A percentile compares a stretch with the other conserved stretches of the same genome.
These are phyloP conservation scores for Kazachstania taianensis DNA, from an alignment of 805 yeast genomes.

Conservation along the genomic window DNA sequence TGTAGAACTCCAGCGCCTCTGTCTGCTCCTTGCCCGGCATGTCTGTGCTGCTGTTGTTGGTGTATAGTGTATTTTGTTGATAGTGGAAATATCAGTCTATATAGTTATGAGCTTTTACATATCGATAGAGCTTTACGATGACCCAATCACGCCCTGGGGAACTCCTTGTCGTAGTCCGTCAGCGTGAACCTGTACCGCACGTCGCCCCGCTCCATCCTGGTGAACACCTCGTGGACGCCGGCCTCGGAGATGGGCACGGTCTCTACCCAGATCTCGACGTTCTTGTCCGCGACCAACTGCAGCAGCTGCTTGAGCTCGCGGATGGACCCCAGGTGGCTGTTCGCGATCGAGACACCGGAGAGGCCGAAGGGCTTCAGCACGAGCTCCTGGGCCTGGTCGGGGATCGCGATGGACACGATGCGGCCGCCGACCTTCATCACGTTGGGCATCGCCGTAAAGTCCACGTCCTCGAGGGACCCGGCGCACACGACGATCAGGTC, in stretches of 20 bases:
- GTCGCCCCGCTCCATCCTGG: slow-evolving; percentile 40
- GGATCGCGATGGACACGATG: slow-evolving; percentile 25
- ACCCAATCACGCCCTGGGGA: not conserved
- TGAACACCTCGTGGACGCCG: slow-evolving; percentile 36
- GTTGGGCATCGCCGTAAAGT: slow-evolving; percentile 28
- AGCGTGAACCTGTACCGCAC: slow-evolving; percentile 46
- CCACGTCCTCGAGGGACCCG: slow-evolving; percentile 32
- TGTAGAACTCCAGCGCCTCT: slow-evolving; percentile 41
- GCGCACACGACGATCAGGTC: slow-evolving; percentile 45
- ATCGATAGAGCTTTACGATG: not conserved
- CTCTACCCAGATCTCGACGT: slow-evolving; percentile 44
- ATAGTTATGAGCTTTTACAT: not conserved
- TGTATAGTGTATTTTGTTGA: not conserved
- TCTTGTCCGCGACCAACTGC: slow-evolving; percentile 37
- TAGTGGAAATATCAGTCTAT: not conserved
- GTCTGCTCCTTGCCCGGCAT: not conserved
- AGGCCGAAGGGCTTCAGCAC: slow-evolving; percentile 12
- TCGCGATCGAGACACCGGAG: slow-evolving; percentile 22
- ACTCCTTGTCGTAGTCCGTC: slow-evolving; percentile 36
- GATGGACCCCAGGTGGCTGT: slow-evolving; percentile 36
- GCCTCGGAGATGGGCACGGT: slow-evolving; percentile 38
- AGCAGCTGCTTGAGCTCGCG: slow-evolving; percentile 39
- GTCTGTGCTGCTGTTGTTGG: not conserved
- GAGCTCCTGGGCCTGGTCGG: slow-evolving; percentile 11
- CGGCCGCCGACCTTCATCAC: slow-evolving; percentile 28